These are phyloP conservation scores for Penicillium subrubescens DNA, from an alignment of 495 filamentous ascomycete genomes.

Conservation along the genomic window DNA sequence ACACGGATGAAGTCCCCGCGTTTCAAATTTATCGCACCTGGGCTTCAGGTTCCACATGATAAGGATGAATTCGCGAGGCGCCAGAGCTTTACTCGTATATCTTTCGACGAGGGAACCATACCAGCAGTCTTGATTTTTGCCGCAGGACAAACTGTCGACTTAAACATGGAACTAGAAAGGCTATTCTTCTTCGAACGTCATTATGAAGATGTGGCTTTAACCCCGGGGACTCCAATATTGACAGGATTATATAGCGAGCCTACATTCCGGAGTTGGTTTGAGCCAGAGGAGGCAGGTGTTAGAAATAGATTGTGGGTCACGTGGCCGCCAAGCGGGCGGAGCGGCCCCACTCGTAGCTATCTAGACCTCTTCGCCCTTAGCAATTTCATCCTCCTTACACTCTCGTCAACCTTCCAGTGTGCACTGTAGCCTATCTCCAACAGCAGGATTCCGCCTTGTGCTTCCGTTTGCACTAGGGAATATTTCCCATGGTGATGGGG, in stretches of 20 bases:
- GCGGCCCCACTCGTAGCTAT: no score
- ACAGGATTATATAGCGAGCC: slow-evolving; percentile 25
- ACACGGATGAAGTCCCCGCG: slow-evolving; percentile 31
- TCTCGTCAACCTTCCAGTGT: no score
- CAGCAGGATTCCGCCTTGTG: slow-evolving; percentile 26
- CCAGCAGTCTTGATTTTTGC: not conserved
- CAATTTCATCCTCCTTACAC: no score
- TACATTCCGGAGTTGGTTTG: not conserved
- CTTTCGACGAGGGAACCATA: not conserved
- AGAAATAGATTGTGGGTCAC: no score
- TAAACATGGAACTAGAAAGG: slow-evolving; percentile 18
- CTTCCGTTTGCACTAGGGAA: slow-evolving; percentile 23
- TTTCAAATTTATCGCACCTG: slow-evolving; percentile 33
- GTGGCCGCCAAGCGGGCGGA: no score
- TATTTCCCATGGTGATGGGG: slow-evolving; percentile 9
- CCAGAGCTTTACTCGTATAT: slow-evolving; percentile 22
- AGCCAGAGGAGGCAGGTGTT: slow-evolving; percentile 24
- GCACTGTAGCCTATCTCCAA: no score
- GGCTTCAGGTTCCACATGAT: slow-evolving; percentile 12
- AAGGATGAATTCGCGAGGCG: slow-evolving; percentile 22
- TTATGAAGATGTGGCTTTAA: slow-evolving; percentile 9
- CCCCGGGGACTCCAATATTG: slow-evolving; percentile 18
- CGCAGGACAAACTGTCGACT: not conserved
- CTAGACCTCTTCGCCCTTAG: no score
- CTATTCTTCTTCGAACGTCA: slow-evolving; percentile 1